These are phyloP conservation scores for Cryptococcus deneoformans DNA, from an alignment of 1,284 basidiomycete genomes.

Conservation along the genomic window DNA sequence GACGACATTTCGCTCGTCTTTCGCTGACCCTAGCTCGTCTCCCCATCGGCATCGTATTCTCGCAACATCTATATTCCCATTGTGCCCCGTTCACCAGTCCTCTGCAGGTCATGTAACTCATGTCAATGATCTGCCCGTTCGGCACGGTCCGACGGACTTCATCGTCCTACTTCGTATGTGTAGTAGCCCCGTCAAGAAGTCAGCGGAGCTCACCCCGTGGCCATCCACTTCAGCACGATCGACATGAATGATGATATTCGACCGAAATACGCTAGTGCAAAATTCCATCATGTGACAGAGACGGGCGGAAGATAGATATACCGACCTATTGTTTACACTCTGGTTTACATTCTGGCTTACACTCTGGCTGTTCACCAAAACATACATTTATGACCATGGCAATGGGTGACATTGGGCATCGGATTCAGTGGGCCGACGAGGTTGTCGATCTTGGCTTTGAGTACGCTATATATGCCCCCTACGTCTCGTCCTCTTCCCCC, in stretches of 20 bases:
- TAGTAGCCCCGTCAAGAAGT: too few relatives aligned
- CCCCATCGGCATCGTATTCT: background rate
- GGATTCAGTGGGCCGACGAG: background rate
- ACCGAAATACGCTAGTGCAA: too few relatives aligned
- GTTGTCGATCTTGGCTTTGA: background rate
- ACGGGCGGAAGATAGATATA: too few relatives aligned
- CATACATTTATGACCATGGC: background rate
- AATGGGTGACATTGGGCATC: background rate
- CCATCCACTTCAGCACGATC: too few relatives aligned
- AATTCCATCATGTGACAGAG: too few relatives aligned
- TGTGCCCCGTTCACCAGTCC: background rate
- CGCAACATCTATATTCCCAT: background rate
- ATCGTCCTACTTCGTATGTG: too few relatives aligned
- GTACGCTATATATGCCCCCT: background rate
- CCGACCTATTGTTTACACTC: too few relatives aligned
- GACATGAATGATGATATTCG: too few relatives aligned
- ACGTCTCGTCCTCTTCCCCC: background rate
- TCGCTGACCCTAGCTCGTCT: background rate
- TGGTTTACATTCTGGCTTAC: too few relatives aligned
- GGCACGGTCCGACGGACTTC: background rate
- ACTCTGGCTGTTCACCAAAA: too few relatives aligned
- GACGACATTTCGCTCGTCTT: background rate
- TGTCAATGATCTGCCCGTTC: background rate
- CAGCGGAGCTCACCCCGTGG: too few relatives aligned
- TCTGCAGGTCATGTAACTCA: background rate